These are phyloP conservation scores for Sindora glabra DNA, from an alignment of 306 rosid genomes.

Conservation along the genomic window DNA sequence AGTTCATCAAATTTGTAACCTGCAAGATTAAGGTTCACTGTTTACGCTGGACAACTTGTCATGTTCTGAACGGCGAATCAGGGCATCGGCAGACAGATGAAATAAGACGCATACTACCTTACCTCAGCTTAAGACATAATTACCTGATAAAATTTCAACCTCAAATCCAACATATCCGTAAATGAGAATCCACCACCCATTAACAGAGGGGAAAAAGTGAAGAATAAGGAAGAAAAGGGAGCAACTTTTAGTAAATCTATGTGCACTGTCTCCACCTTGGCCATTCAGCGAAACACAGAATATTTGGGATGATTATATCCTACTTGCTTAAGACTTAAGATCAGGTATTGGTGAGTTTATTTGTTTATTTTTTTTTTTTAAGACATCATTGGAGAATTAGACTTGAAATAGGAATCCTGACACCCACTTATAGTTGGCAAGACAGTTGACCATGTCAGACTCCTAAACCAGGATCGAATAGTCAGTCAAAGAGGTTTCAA, in stretches of 20 bases:
- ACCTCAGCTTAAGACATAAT: constrained; percentile 27
- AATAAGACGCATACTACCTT: constrained; percentile 31
- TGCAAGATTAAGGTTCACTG: constrained; percentile 88
- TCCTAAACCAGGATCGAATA: constrained; percentile 1
- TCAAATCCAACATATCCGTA: constrained; percentile 24
- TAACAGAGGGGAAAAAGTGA: constrained; percentile 13
- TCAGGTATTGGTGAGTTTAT: too few relatives aligned
- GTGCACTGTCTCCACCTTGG: background rate
- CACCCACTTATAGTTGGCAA: background rate
- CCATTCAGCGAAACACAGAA: background rate
- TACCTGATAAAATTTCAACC: constrained; percentile 29
- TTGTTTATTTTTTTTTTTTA: too few relatives aligned
- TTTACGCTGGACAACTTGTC: constrained; percentile 54
- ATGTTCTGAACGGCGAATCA: constrained; percentile 41
- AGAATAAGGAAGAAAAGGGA: background rate
- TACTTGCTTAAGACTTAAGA: background rate
- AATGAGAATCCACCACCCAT: constrained; percentile 16
- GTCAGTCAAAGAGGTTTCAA: background rate
- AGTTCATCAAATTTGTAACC: constrained; percentile 97
- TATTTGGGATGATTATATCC: background rate
- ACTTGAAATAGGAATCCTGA: too few relatives aligned
- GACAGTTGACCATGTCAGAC: constrained; percentile 1
- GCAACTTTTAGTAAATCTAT: constrained; percentile 16
- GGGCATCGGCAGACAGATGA: constrained; percentile 44
- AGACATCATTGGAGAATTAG: too few relatives aligned